phyloP scores from a whole-genome alignment of 148 eudicot species.

The Bassia scoparia region DNA sequence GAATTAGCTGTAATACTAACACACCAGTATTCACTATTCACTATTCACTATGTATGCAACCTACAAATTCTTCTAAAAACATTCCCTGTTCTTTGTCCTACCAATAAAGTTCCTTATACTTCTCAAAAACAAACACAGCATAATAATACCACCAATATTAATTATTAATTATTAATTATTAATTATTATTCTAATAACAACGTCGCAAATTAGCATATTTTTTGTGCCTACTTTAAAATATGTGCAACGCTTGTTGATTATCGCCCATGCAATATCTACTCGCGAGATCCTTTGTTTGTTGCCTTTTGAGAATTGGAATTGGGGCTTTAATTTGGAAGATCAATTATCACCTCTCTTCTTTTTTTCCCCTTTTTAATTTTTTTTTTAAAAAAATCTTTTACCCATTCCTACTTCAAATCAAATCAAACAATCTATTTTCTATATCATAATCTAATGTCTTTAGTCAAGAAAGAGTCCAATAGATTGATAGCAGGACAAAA shows the following conservation, averaged over 20 bases:
- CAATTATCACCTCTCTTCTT: background rate
- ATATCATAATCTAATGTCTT: background rate
- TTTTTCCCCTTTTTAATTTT: background rate
- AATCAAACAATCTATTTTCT: background rate
- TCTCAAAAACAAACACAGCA: background rate
- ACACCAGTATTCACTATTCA: no score
- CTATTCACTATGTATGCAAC: no score
- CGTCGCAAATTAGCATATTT: no score
- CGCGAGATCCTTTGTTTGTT: slow-evolving; percentile 10
- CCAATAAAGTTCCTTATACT: slow-evolving; percentile 22
- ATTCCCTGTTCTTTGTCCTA: slow-evolving; percentile 32
- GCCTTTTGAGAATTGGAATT: background rate
- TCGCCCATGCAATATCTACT: slow-evolving; percentile 3
- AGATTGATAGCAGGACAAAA: slow-evolving; percentile 21
- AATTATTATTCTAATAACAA: no score
- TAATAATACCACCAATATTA: background rate
- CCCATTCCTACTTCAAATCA: slow-evolving; percentile 11
- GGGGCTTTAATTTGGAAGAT: background rate
- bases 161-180: no score
- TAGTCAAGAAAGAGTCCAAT: slow-evolving; percentile 32
- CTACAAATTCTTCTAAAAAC: slow-evolving; percentile 37
- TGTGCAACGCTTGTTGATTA: no score
- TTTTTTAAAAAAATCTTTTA: no score
- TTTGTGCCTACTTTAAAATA: no score
- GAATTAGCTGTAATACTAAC: slow-evolving; percentile 19